phyloP scores from a whole-genome alignment of 495 filamentous ascomycete species.

The Penicillium goetzii region DNA sequence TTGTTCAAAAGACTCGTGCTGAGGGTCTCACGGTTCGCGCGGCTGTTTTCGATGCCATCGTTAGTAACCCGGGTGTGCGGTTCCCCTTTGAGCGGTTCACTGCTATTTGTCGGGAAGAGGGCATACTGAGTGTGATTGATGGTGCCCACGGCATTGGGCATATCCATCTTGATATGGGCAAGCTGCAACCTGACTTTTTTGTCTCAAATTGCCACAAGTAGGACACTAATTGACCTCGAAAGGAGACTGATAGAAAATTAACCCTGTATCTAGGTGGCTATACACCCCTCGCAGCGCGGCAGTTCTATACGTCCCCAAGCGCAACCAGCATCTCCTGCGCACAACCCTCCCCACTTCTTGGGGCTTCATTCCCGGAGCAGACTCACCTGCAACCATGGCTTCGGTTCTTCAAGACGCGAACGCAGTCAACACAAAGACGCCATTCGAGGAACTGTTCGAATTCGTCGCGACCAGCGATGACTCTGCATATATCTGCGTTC shows the following conservation, averaged over 20 bases:
- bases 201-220: slow-evolving; percentile 84
- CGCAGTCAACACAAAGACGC: slow-evolving; percentile 43
- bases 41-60: slow-evolving; percentile 80
- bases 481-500: slow-evolving; percentile 69
- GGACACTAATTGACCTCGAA: slow-evolving; percentile 13
- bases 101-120: slow-evolving; percentile 62
- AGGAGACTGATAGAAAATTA: neutral
- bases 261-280: slow-evolving; percentile 64
- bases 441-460: slow-evolving; percentile 73
- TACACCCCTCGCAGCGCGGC: slow-evolving; percentile 80
- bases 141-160: slow-evolving; percentile 84
- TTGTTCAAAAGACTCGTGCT: slow-evolving; percentile 44
- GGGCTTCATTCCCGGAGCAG: slow-evolving; percentile 51
- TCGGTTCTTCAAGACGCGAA: slow-evolving; percentile 55
- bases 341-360: slow-evolving; percentile 73
- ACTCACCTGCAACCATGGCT: slow-evolving; percentile 27
- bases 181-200: slow-evolving; percentile 79
- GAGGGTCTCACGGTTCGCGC: slow-evolving; percentile 56
- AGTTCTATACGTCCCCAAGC: slow-evolving; percentile 73
- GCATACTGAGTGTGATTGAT: slow-evolving; percentile 70
- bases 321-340: slow-evolving; percentile 74
- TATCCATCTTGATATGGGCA: slow-evolving; percentile 65
- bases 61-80: slow-evolving; percentile 72
- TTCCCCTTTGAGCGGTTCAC: slow-evolving; percentile 76
- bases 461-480: slow-evolving; percentile 78